A percentile compares a stretch with the other conserved stretches of the same genome.
phyloP scores from a whole-genome alignment of 1,284 basidiomycete species.

The Papiliotrema flavescens region DNA sequence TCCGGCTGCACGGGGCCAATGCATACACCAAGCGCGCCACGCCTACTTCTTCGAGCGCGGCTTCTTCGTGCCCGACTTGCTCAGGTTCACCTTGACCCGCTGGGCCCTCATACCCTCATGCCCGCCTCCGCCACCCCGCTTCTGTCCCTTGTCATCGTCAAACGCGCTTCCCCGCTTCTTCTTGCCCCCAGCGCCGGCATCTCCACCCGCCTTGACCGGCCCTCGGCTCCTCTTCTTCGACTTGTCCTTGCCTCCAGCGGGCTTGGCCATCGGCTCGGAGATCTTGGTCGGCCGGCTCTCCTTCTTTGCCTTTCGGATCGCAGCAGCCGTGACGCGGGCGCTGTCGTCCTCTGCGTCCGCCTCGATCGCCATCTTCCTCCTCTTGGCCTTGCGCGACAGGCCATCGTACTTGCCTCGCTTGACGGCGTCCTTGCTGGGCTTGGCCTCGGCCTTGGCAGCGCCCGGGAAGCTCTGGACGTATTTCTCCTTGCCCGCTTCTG shows the following conservation, averaged over 20 bases:
- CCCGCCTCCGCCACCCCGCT: slow-evolving; percentile 3
- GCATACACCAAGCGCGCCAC: background rate
- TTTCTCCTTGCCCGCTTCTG: slow-evolving; percentile 67
- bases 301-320: slow-evolving; percentile 83
- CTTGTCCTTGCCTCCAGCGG: slow-evolving; percentile 11
- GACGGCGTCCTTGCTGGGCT: slow-evolving; percentile 12
- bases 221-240: slow-evolving; percentile 8
- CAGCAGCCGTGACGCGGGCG: slow-evolving; percentile 59
- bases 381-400: slow-evolving; percentile 74
- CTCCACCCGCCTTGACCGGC: slow-evolving; percentile 1
- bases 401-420: slow-evolving; percentile 81
- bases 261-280: slow-evolving; percentile 28
- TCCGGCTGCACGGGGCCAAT: background rate
- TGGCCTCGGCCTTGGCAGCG: slow-evolving; percentile 35
- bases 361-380: slow-evolving; percentile 78
- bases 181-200: background rate
- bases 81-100: slow-evolving; percentile 37
- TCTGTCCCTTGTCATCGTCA: slow-evolving; percentile 21
- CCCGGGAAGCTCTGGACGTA: slow-evolving; percentile 59
- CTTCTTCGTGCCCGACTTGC: slow-evolving; percentile 36
- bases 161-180: slow-evolving; percentile 27
- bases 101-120: slow-evolving; percentile 46
- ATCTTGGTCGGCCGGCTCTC: slow-evolving; percentile 60
- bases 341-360: slow-evolving; percentile 63
- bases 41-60: slow-evolving; percentile 27